Percentiles rank a stretch among this genome's conserved stretches.
Conservation (phyloP, 2,329 filamentous ascomycete genomes). For the Trichoderma endophyticum region DNA sequence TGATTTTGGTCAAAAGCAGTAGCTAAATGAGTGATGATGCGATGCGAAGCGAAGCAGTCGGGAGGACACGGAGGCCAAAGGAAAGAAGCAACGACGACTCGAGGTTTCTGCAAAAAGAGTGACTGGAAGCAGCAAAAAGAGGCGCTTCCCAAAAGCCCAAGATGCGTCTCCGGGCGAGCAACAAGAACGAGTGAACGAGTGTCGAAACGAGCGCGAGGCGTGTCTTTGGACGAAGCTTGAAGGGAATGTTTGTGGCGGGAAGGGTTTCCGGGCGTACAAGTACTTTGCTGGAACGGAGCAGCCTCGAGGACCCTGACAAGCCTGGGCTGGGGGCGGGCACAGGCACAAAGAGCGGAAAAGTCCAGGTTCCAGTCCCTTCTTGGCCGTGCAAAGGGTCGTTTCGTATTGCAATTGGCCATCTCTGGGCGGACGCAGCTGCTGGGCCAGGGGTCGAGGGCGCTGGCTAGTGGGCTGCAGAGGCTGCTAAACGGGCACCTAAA, state of each 20-base stretch:
- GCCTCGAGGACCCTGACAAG: background rate
- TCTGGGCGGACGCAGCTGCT: background rate
- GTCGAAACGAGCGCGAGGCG: slow-evolving; percentile 14
- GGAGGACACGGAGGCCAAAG: background rate
- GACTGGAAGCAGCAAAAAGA: slow-evolving; percentile 15
- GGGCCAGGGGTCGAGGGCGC: background rate
- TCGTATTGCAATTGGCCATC: slow-evolving; percentile 4
- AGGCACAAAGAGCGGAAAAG: background rate
- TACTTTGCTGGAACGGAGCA: background rate
- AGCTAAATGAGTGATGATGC: background rate
- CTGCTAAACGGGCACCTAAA: background rate
- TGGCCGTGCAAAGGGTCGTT: background rate
- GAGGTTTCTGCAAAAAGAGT: slow-evolving; percentile 14
- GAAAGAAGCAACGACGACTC: background rate
- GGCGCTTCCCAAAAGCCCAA: slow-evolving; percentile 5
- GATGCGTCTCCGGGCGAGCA: background rate
- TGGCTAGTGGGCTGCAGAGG: background rate
- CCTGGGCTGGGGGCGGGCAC: background rate
- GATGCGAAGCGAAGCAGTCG: background rate
- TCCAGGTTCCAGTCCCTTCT: background rate
- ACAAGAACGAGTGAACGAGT: background rate
- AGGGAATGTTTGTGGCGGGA: background rate
- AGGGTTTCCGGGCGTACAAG: background rate
- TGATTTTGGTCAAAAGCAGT: background rate
- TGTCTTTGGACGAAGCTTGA: background rate